Evolutionary conservation across 2,329 filamentous ascomycete species (phyloP).

Genomic region (Penicillium aurantiogriseum): DNA sequence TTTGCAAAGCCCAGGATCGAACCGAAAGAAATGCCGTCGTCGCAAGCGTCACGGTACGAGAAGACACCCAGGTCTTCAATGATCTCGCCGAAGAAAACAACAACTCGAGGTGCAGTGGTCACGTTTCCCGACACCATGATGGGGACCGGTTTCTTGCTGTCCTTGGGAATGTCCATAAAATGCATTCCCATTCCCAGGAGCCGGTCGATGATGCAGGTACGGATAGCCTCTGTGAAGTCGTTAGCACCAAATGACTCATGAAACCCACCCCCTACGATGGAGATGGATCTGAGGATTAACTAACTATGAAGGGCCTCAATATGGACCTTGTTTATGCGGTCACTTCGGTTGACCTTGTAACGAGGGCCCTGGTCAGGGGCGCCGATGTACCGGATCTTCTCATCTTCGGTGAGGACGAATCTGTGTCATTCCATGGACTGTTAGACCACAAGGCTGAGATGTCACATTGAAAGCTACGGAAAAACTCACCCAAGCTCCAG

Average conservation of each 20-base stretch:
- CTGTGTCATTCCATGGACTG: constrained; percentile 43
- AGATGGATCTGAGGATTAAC: neutral
- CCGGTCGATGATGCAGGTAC: constrained; percentile 60
- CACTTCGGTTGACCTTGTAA: constrained; percentile 69
- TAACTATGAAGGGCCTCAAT: constrained; percentile 71
- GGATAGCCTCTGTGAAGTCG: constrained; percentile 49
- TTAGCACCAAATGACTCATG: neutral
- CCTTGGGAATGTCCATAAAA: constrained; percentile 62
- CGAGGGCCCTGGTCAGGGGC: constrained; percentile 69
- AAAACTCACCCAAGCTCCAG: constrained; percentile 66
- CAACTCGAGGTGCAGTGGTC: constrained; percentile 57
- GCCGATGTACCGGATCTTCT: constrained; percentile 70
- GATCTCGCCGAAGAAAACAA: constrained; percentile 73
- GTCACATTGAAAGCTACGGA: neutral
- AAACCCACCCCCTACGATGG: neutral
- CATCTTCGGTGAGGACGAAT: constrained; percentile 73
- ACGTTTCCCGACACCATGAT: constrained; percentile 66
- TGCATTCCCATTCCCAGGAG: constrained; percentile 61
- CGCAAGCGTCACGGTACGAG: constrained; percentile 65
- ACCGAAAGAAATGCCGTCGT: constrained; percentile 67
- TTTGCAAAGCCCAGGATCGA: constrained; percentile 65
- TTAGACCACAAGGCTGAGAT: neutral
- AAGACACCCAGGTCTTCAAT: constrained; percentile 72
- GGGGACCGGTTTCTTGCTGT: constrained; percentile 55
- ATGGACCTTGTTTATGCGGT: constrained; percentile 74